phyloP scores from a whole-genome alignment of 1,139 yeast genomes.

The Insectozyma bohioensis region DNA sequence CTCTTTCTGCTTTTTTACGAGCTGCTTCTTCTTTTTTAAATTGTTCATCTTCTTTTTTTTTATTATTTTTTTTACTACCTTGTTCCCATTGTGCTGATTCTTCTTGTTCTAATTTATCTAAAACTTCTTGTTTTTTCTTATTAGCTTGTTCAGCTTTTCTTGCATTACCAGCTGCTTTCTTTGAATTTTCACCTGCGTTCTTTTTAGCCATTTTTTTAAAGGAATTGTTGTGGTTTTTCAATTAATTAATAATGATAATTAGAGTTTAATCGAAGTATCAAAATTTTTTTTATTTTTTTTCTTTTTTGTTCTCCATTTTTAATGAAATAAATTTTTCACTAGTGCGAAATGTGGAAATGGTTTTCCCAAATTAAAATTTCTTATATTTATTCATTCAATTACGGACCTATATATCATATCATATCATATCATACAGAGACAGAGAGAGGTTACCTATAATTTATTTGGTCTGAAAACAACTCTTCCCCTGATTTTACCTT shows the following conservation, averaged over 20 bases:
- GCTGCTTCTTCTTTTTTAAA: constrained; percentile 65
- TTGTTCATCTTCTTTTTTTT: constrained; percentile 66
- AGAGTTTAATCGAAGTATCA: too few species aligned
- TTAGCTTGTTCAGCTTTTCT: constrained; percentile 67
- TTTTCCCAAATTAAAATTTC: too few species aligned
- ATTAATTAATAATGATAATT: too few species aligned
- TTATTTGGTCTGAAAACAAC: constrained; percentile 40
- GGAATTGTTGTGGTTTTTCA: too few species aligned
- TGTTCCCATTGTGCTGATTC: constrained; percentile 71
- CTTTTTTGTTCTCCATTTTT: too few species aligned
- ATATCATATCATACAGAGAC: too few species aligned
- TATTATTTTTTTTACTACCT: constrained; percentile 69
- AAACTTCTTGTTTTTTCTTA: constrained; percentile 57
- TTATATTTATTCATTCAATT: too few species aligned
- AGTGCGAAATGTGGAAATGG: constrained; percentile 7
- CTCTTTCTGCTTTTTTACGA: constrained; percentile 64
- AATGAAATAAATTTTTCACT: neutral
- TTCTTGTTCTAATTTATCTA: constrained; percentile 45
- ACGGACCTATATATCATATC: too few species aligned
- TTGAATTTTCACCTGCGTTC: constrained; percentile 56
- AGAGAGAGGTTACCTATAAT: constrained; percentile 6
- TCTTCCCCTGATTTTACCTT: constrained; percentile 45
- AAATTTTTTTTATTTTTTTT: neutral
- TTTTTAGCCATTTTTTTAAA: constrained; percentile 53
- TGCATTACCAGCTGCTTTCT: constrained; percentile 71